These are phyloP conservation scores for Leccinum disarticulatum DNA, from an alignment of 768 basidiomycete genomes.

Conservation along the genomic window DNA sequence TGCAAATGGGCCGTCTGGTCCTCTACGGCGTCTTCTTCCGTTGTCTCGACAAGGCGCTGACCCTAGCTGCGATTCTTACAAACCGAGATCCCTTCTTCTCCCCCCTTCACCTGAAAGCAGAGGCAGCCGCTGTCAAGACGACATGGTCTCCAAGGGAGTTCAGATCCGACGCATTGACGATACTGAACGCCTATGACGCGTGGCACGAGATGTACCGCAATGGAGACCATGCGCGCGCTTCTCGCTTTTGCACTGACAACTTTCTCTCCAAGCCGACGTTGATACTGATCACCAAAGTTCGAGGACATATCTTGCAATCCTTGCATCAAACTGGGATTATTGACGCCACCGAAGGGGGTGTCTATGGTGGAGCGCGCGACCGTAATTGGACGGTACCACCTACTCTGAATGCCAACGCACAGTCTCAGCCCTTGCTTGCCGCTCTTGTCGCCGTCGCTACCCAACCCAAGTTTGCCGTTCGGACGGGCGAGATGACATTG, in stretches of 20 bases:
- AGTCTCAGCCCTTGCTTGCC: constrained; percentile 73
- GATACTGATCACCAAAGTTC: constrained; percentile 77
- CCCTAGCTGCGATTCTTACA: constrained; percentile 87
- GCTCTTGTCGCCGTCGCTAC: constrained; percentile 83
- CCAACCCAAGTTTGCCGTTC: constrained; percentile 89
- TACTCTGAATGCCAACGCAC: constrained; percentile 69
- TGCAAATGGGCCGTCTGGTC: constrained; percentile 84
- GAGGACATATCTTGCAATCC: constrained; percentile 71
- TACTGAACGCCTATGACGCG: constrained; percentile 73
- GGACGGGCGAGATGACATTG: constrained; percentile 62
- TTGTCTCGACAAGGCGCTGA: constrained; percentile 84
- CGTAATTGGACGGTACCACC: constrained; percentile 52
- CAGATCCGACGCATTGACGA: constrained; percentile 80
- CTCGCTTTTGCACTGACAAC: constrained; percentile 78
- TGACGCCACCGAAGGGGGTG: constrained; percentile 72
- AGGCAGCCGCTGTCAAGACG: constrained; percentile 71
- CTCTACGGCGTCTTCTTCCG: constrained; percentile 92
- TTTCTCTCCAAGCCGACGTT: constrained; percentile 88
- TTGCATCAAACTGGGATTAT: constrained; percentile 82
- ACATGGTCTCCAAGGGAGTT: constrained; percentile 80
- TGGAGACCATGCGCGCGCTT: constrained; percentile 64
- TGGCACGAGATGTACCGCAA: constrained; percentile 75
- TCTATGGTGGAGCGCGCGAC: constrained; percentile 29
- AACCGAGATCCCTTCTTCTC: constrained; percentile 90
- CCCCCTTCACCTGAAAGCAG: constrained; percentile 70